Percentiles rank a stretch among this genome's conserved stretches.
Conservation (phyloP, 23 red algal genomes). For the Gracilaria gracilis region DNA sequence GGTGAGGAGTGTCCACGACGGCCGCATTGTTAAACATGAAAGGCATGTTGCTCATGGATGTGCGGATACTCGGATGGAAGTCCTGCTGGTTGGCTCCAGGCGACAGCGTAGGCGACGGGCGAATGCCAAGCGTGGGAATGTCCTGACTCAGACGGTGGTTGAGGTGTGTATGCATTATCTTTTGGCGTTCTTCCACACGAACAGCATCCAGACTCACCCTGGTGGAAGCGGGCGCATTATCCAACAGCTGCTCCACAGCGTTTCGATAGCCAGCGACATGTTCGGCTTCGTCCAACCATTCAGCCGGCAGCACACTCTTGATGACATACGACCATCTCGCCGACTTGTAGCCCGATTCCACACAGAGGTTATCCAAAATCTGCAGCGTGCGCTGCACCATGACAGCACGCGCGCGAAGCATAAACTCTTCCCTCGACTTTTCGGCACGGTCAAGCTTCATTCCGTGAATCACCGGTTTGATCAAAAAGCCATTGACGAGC, state of each 20-base stretch:
- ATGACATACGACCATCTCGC: conserved; percentile 76
- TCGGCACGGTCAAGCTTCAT: conserved; percentile 76
- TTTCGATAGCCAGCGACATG: conserved; percentile 50
- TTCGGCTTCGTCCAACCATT: conserved; percentile 52
- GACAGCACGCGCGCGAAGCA: conserved; percentile 67
- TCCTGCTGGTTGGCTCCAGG: not conserved
- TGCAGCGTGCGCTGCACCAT: conserved; percentile 66
- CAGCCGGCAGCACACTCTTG: conserved; percentile 55
- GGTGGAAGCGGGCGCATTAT: conserved; percentile 31
- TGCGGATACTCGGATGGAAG: not conserved
- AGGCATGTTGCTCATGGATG: conserved; percentile 11
- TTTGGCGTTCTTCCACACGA: not conserved
- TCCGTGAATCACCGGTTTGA: conserved; percentile 69
- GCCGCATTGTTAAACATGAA: not conserved
- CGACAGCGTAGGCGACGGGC: not conserved
- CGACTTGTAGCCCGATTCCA: conserved; percentile 61
- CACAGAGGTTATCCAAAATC: conserved; percentile 64
- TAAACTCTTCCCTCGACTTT: conserved; percentile 71
- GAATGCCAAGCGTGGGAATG: conserved; percentile 14
- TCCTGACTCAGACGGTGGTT: conserved; percentile 49
- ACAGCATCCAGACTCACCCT: conserved; percentile 47
- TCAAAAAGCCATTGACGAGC: conserved; percentile 82
- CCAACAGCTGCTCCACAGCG: conserved; percentile 49
- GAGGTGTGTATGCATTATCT: conserved; percentile 34
- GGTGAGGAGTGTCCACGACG: not conserved